Conservation (phyloP, 139 green algal species). For the Chlamydomonas applanata region DNA sequence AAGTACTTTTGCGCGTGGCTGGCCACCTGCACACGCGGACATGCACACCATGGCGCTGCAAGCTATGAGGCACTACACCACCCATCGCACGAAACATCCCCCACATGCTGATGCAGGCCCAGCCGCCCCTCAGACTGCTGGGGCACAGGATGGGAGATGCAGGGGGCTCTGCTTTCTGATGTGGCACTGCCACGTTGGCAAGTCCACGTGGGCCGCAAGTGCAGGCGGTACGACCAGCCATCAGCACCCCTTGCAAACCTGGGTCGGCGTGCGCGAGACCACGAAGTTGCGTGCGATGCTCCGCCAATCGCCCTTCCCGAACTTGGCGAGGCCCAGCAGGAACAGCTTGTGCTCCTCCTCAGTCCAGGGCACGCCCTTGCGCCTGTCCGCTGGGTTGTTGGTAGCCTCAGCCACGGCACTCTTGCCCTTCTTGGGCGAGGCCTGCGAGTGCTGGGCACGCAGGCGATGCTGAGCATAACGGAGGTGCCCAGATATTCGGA, state of each 20-base stretch:
- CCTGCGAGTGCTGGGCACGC: neutral
- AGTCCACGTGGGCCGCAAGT: too few relatives aligned
- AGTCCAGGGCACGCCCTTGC: conserved; percentile 94
- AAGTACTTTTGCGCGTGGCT: conserved; percentile 81
- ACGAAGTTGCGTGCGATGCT: conserved; percentile 92
- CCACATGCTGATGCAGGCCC: too few relatives aligned
- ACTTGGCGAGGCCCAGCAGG: conserved; percentile 88
- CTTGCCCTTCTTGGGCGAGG: conserved; percentile 23
- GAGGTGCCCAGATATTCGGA: neutral
- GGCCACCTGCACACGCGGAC: conserved; percentile 66
- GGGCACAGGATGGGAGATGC: too few relatives aligned
- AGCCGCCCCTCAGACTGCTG: too few relatives aligned
- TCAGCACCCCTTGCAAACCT: conserved; percentile 34
- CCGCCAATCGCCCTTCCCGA: conserved; percentile 94
- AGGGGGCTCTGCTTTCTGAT: too few relatives aligned
- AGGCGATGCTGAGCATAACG: neutral
- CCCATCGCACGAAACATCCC: neutral
- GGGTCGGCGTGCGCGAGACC: conserved; percentile 87
- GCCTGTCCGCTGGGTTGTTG: conserved; percentile 33
- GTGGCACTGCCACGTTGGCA: too few relatives aligned
- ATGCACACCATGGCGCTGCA: neutral
- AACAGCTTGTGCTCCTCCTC: conserved; percentile 95
- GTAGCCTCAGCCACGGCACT: conserved; percentile 39
- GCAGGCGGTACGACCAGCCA: too few relatives aligned
- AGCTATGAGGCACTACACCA: too few relatives aligned